Conservation (phyloP, 805 yeast genomes). For the Wickerhamiella musiphila region DNA sequence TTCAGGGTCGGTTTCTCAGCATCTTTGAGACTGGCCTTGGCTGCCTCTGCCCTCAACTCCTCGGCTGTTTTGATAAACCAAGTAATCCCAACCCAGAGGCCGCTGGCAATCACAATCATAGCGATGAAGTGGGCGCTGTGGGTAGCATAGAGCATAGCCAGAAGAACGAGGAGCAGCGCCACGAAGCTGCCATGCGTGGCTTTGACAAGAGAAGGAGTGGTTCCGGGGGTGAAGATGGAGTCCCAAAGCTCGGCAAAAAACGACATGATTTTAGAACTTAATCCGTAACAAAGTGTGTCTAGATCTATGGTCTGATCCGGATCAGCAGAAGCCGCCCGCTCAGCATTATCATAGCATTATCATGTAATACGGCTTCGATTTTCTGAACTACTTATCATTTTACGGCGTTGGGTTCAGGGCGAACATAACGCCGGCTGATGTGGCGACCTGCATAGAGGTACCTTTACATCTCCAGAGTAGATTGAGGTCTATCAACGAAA, state of each 20-base stretch:
- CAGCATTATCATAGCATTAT: no score
- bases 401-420: no score
- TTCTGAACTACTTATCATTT: no score
- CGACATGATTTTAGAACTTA: constrained; percentile 3
- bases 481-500: no score
- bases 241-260: constrained; percentile 62
- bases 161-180: constrained; percentile 39
- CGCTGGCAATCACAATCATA: constrained; percentile 36
- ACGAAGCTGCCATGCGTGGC: constrained; percentile 81
- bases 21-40: constrained; percentile 1
- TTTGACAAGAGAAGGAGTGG: constrained; percentile 69
- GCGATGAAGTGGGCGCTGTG: constrained; percentile 49
- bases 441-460: no score
- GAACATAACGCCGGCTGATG: no score
- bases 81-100: constrained; percentile 62
- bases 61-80: constrained; percentile 74
- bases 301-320: no score
- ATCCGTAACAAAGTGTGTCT: no score
- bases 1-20: neutral
- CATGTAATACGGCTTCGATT: no score
- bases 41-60: constrained; percentile 18
- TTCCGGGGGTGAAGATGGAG: constrained; percentile 82
- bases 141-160: constrained; percentile 39
- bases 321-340: no score
- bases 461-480: no score